A percentile compares a stretch with the other conserved stretches of the same genome.
phyloP scores from a whole-genome alignment of 176 grass and related monocot genomes.

The Paspalum notatum region DNA sequence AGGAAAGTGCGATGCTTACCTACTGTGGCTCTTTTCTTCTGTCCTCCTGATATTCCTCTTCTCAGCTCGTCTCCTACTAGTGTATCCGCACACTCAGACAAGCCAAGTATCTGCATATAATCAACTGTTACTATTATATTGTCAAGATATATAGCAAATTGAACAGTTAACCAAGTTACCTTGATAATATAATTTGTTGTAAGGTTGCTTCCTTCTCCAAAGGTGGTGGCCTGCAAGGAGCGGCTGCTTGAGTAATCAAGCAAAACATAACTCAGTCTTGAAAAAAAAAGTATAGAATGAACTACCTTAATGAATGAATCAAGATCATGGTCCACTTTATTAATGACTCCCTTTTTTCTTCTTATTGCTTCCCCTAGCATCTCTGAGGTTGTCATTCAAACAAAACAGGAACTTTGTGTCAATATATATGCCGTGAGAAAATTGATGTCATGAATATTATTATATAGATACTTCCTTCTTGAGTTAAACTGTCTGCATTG shows the following conservation, averaged over 20 bases:
- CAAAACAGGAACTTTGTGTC: constrained; percentile 39
- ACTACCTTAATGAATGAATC: constrained; percentile 78
- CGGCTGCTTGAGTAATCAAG: constrained; percentile 37
- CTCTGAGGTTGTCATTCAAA: constrained; percentile 51
- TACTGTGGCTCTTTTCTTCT: constrained; percentile 93
- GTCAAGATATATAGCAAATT: constrained; percentile 28
- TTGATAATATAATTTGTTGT: constrained; percentile 89
- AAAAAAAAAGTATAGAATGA: neutral
- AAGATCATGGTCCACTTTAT: constrained; percentile 77
- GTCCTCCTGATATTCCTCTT: constrained; percentile 97
- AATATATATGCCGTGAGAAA: constrained; percentile 26
- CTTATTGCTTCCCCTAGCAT: constrained; percentile 79
- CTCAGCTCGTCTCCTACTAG: constrained; percentile 88
- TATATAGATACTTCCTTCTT: constrained; percentile 20
- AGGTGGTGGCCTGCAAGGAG: constrained; percentile 60
- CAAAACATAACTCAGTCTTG: constrained; percentile 8
- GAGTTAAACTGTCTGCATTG: constrained; percentile 27
- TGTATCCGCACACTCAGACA: constrained; percentile 86
- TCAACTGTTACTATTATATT: constrained; percentile 22
- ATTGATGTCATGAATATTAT: neutral
- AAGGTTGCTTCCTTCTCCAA: constrained; percentile 84
- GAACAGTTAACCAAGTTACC: constrained; percentile 43
- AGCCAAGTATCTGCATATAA: constrained; percentile 74
- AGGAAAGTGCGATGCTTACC: constrained; percentile 47
- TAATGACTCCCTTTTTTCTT: constrained; percentile 68